Conservation (phyloP, 176 grass and related monocot genomes). For the Carex myosuroides region DNA sequence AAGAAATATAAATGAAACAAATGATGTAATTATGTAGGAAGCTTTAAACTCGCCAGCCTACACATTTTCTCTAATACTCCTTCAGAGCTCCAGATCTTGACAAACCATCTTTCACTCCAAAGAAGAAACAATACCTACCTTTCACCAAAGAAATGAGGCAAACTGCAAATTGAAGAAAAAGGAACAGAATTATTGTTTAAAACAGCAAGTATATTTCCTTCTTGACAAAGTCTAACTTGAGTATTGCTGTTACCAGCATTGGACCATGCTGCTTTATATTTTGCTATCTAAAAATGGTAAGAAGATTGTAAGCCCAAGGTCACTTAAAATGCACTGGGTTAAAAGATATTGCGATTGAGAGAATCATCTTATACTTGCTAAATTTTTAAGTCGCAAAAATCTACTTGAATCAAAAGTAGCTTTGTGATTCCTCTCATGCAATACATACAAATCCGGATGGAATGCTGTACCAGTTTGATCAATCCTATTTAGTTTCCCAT, state of each 20-base stretch:
- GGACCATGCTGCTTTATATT: not conserved
- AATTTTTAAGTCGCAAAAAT: not conserved
- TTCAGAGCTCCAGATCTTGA: conserved; percentile 7
- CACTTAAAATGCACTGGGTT: not conserved
- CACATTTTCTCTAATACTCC: conserved; percentile 10
- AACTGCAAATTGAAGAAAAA: conserved; percentile 1
- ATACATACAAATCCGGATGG: not conserved
- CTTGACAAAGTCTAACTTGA: not conserved
- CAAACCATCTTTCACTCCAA: conserved; percentile 10
- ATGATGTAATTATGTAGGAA: conserved; percentile 5
- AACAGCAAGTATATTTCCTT: not conserved
- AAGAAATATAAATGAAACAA: conserved; percentile 20
- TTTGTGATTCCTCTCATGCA: not conserved
- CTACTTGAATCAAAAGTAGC: not conserved
- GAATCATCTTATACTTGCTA: not conserved
- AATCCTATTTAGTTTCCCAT: not conserved
- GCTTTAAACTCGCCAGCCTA: conserved; percentile 22
- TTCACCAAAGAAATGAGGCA: conserved; percentile 6
- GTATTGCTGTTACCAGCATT: not conserved
- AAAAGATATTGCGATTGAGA: not conserved
- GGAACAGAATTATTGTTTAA: not conserved
- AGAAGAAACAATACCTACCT: conserved; percentile 14
- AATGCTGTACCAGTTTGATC: not conserved
- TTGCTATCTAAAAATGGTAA: not conserved
- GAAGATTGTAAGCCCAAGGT: not conserved